Percentiles rank a stretch among this genome's conserved stretches.
phyloP scores from a whole-genome alignment of 1,284 basidiomycete species.

The Fistulinella cinereoalba region DNA sequence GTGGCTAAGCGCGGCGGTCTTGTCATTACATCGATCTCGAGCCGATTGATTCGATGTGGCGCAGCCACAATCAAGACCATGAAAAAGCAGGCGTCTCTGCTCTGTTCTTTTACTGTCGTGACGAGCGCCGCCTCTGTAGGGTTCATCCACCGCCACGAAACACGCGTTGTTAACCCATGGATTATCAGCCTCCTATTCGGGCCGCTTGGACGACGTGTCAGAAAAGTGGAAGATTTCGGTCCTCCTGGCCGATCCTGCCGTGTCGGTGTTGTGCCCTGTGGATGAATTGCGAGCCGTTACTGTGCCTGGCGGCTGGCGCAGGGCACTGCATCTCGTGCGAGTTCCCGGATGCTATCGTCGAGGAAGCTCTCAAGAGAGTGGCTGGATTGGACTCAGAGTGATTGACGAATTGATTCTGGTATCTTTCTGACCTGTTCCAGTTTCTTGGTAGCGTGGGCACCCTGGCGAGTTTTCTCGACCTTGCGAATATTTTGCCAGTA shows the following conservation, averaged over 20 bases:
- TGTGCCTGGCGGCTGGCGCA: constrained; percentile 18
- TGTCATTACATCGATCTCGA: no score
- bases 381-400: constrained; percentile 5
- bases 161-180: constrained; percentile 23
- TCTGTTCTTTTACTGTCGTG: no score
- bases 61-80: no score
- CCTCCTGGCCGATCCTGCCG: constrained; percentile 20
- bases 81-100: no score
- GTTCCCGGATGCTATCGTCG: constrained; percentile 19
- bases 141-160: constrained; percentile 18
- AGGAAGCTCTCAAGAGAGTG: constrained; percentile 22
- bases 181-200: constrained; percentile 20
- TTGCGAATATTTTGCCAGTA: no score
- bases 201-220: constrained; percentile 5
- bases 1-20: no score
- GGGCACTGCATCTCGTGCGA: constrained; percentile 28
- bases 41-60: no score
- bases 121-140: no score
- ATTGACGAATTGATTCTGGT: no score
- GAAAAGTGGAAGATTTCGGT: constrained; percentile 17
- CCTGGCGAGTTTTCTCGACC: no score
- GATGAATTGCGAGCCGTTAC: constrained; percentile 13
- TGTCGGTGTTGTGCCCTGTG: constrained; percentile 1
- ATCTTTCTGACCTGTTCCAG: no score
- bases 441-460: no score